Base-by-base conservation (phyloP, 192 early-diverging fungal species). In the Podila verticillata region DNA sequence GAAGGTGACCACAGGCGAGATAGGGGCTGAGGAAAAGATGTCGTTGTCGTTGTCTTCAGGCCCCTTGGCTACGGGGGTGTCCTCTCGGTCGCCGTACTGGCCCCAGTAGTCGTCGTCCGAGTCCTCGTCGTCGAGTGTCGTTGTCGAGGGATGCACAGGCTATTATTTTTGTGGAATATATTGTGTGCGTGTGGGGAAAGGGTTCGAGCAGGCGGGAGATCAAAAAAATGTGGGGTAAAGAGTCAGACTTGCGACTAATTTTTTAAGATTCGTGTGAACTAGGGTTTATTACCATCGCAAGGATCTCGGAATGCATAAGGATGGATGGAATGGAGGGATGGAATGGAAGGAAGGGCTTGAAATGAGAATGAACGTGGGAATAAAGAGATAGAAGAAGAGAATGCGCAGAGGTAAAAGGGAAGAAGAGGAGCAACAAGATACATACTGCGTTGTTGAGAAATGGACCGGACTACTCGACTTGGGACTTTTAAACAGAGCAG, bases 31-130 rank as follows among this genome's bases (percentile, higher is more conserved):
- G 51, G 51, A 9, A 4, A 54, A 24, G 51, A 54, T 54, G 51
- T 54, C n/a, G 51, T 54, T 17, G 51, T 54, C n/a, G 48, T n/a
- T 3, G 51, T 54, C 39, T 44, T 44, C 17, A 44, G 51, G n/a
- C 3, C n/a, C n/a, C 22, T 54, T n/a, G 20, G 51, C 4, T 51
- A 19, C 0, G 7, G 17, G 51, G 12, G 20, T n/a, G 10, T 54
- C 51, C 1, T 54, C 51, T 6, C 51, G 20, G 24, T 54, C 51
- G 51, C 51, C 51, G 22, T 54, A 54, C 51, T 54, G 51, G 51
- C 22, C 51, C 51, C 51, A 54, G 24, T 54, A 54, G 51, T 54
- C 51, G 10, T 54, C 51, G 10, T 54, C 51, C 51, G 51, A 54
- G 51, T 26, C 51, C 8, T 54, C 51, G 24, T 54, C 51, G 24